Evolutionary conservation across 2,329 filamentous ascomycete genomes (phyloP).

Genomic region (Zasmidium cellare): DNA sequence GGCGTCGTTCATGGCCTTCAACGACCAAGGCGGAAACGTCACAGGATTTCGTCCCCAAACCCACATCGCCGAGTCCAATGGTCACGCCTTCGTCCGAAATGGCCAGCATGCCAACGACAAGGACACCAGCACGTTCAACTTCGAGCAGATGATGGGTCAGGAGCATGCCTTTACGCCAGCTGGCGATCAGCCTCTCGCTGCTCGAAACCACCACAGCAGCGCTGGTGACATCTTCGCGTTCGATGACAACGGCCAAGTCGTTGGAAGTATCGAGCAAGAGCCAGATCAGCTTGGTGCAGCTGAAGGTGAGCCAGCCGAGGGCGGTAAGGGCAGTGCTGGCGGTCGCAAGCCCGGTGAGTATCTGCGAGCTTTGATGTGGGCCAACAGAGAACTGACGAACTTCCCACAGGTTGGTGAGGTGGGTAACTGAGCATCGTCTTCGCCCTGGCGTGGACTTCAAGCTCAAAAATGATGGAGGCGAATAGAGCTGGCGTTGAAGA

Average conservation of each 20-base stretch:
- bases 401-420: neutral
- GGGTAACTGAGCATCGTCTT: neutral
- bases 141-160: neutral
- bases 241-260: neutral
- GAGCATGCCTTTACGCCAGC: neutral
- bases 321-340: neutral
- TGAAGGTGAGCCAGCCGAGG: neutral
- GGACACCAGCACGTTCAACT: neutral
- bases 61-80: neutral
- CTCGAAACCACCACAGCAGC: neutral
- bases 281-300: too few species aligned
- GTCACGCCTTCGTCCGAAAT: neutral
- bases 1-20: neutral
- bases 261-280: neutral
- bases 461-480: neutral
- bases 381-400: neutral
- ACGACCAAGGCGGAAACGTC: neutral
- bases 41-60: neutral
- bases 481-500: too few species aligned
- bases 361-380: neutral
- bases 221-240: neutral
- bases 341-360: neutral
- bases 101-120: neutral
- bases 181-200: neutral
- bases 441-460: too few species aligned